Evolutionary conservation across 2,329 filamentous ascomycete genomes (phyloP).

Genomic region (Aspergillus latus): DNA sequence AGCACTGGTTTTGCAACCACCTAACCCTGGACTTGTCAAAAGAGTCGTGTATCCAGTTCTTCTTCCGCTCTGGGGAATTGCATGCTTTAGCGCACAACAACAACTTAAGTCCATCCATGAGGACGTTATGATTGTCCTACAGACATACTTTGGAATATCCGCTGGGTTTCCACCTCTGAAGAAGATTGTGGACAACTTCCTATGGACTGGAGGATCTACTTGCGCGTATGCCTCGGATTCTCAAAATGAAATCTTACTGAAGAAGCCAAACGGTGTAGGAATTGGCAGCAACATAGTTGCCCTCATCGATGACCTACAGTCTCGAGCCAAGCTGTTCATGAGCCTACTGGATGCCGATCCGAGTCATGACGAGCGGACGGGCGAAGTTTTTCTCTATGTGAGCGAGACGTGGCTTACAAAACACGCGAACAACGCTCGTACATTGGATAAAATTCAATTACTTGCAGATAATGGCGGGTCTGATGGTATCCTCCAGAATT

Average conservation of each 20-base stretch:
- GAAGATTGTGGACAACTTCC: slow-evolving; percentile 42
- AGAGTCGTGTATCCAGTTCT: slow-evolving; percentile 42
- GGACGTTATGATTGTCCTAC: slow-evolving; percentile 33
- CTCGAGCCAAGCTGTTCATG: slow-evolving; percentile 39
- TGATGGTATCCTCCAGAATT: slow-evolving; percentile 34
- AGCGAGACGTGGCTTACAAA: slow-evolving; percentile 44
- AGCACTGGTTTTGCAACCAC: slow-evolving; percentile 41
- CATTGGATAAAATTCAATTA: slow-evolving; percentile 16
- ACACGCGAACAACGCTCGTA: slow-evolving; percentile 12
- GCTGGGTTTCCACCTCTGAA: slow-evolving; percentile 36
- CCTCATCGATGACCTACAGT: slow-evolving; percentile 37
- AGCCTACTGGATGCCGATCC: slow-evolving; percentile 40
- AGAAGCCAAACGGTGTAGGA: slow-evolving; percentile 22
- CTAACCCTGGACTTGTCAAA: slow-evolving; percentile 45
- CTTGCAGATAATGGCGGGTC: slow-evolving; percentile 25
- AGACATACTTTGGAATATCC: slow-evolving; percentile 45
- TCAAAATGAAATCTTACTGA: slow-evolving; percentile 28
- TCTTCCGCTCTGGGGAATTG: slow-evolving; percentile 44
- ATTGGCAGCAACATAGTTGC: slow-evolving; percentile 30
- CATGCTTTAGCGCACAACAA: slow-evolving; percentile 38
- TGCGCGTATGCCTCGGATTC: slow-evolving; percentile 37
- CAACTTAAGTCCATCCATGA: slow-evolving; percentile 28
- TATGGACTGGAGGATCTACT: slow-evolving; percentile 41
- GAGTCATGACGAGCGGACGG: slow-evolving; percentile 40
- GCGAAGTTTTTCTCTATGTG: slow-evolving; percentile 44